phyloP scores from a whole-genome alignment of 208 protist genomes.

The Wallacemonas rigidus region DNA sequence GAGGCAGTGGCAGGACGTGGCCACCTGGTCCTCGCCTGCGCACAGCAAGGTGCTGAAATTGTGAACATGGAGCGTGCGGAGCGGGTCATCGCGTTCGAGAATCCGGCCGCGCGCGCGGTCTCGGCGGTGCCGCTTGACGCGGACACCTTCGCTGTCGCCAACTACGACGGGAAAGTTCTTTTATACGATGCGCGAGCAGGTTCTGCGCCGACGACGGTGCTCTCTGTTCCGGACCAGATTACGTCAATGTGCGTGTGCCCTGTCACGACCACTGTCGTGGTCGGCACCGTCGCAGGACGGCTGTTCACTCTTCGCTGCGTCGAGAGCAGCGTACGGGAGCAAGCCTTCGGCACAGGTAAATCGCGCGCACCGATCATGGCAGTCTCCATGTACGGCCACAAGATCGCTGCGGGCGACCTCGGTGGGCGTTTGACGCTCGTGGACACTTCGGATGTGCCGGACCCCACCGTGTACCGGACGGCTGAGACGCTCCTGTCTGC shows the following conservation, averaged over 20 bases:
- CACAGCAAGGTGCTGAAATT: slow-evolving; percentile 34
- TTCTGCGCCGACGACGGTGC: slow-evolving; percentile 25
- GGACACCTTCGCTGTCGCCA: slow-evolving; percentile 44
- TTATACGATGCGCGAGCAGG: slow-evolving; percentile 53
- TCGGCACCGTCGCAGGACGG: slow-evolving; percentile 58
- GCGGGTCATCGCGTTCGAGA: slow-evolving; percentile 25
- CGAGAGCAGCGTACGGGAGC: slow-evolving; percentile 39
- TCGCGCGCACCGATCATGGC: slow-evolving; percentile 41
- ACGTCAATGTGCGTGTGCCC: slow-evolving; percentile 31
- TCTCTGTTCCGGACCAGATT: slow-evolving; percentile 66
- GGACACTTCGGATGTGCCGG: slow-evolving; percentile 50
- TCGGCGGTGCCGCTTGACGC: slow-evolving; percentile 31
- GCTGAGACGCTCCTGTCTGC: slow-evolving; percentile 35
- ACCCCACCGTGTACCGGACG: slow-evolving; percentile 51
- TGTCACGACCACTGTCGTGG: slow-evolving; percentile 33
- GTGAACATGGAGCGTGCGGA: slow-evolving; percentile 43
- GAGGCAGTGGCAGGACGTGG: slow-evolving; percentile 23
- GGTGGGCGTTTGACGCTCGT: slow-evolving; percentile 42
- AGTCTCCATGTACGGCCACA: slow-evolving; percentile 26
- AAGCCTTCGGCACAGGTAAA: slow-evolving; percentile 58
- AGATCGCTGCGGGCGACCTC: slow-evolving; percentile 56
- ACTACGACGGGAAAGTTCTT: slow-evolving; percentile 72
- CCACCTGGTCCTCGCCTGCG: slow-evolving; percentile 37
- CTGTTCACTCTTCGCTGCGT: slow-evolving; percentile 61
- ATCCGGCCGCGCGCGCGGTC: slow-evolving; percentile 42